Conservation (phyloP, 805 yeast species). For the Schwanniomyces occidentalis region DNA sequence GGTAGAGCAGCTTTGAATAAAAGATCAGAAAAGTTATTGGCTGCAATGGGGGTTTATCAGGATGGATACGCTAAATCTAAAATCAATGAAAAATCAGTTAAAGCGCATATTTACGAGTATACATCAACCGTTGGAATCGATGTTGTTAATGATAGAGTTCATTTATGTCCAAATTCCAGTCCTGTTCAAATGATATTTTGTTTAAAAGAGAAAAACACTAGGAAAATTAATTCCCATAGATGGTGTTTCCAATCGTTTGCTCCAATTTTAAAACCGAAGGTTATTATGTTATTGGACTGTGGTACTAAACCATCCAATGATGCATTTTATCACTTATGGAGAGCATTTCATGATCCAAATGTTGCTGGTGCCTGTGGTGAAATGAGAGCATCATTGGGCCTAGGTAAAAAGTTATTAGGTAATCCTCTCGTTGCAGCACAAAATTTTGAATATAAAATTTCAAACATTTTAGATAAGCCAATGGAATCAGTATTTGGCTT, state of each 20-base stretch:
- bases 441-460: conserved; percentile 94
- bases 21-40: conserved; percentile 73
- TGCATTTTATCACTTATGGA: conserved; percentile 88
- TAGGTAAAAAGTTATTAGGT: conserved; percentile 44
- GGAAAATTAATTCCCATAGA: conserved; percentile 92
- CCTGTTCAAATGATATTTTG: conserved; percentile 92
- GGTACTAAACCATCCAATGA: conserved; percentile 90
- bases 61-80: conserved; percentile 94
- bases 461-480: conserved; percentile 93
- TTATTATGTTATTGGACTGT: conserved; percentile 84
- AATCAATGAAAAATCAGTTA: conserved; percentile 78
- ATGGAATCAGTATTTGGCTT: conserved; percentile 94
- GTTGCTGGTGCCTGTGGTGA: conserved; percentile 99
- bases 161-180: conserved; percentile 61
- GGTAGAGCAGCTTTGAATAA: conserved; percentile 85
- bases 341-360: conserved; percentile 71
- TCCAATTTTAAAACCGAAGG: conserved; percentile 75
- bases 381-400: conserved; percentile 82
- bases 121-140: conserved; percentile 89
- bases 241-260: conserved; percentile 97
- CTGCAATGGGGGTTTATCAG: conserved; percentile 88
- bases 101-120: conserved; percentile 89
- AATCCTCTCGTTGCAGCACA: conserved; percentile 96
- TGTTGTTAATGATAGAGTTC: conserved; percentile 62
- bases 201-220: conserved; percentile 82